A percentile compares a stretch with the other conserved stretches of the same genome.
These are phyloP conservation scores for Chrysoporthe cubensis DNA, from an alignment of 2,329 filamentous ascomycete genomes.

Conservation along the genomic window DNA sequence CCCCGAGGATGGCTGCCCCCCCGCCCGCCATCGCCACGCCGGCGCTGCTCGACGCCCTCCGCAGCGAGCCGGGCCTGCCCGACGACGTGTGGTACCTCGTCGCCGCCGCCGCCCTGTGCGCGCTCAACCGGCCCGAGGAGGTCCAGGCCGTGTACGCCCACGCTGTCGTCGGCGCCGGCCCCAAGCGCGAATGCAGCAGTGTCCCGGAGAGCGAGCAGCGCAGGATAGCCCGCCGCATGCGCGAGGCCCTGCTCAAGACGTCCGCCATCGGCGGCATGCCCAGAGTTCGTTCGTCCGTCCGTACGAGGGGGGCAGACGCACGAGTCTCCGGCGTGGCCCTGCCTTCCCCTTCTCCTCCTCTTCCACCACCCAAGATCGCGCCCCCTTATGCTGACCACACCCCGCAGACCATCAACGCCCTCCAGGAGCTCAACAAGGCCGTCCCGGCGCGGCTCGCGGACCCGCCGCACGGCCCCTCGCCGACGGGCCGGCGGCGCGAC, in stretches of 20 bases:
- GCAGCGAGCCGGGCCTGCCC: slow-evolving; percentile 47
- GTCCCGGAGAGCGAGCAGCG: slow-evolving; percentile 41
- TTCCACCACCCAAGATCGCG: background rate
- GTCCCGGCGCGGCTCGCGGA: slow-evolving; percentile 49
- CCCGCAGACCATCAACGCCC: slow-evolving; percentile 50
- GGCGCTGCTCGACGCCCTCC: slow-evolving; percentile 45
- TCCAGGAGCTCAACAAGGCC: slow-evolving; percentile 48
- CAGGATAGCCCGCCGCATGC: slow-evolving; percentile 48
- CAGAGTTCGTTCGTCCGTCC: slow-evolving; percentile 46
- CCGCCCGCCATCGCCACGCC: slow-evolving; percentile 43
- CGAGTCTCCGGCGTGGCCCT: too few species aligned
- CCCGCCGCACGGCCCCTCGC: slow-evolving; percentile 40
- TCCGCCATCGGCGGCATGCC: slow-evolving; percentile 53
- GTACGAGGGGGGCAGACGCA: too few species aligned
- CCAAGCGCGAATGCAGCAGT: too few species aligned
- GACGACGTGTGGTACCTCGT: slow-evolving; percentile 54
- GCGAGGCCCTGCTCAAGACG: slow-evolving; percentile 55
- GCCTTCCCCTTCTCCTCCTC: slow-evolving; percentile 17
- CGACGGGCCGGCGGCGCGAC: slow-evolving; percentile 45
- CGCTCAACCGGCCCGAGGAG: slow-evolving; percentile 54
- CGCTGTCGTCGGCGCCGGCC: slow-evolving; percentile 40
- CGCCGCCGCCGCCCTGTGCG: slow-evolving; percentile 48
- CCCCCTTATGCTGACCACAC: background rate
- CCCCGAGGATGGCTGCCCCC: slow-evolving; percentile 22
- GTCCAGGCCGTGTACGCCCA: slow-evolving; percentile 49